Evolutionary conservation across 495 filamentous ascomycete genomes (phyloP).

Genomic region (Neurospora tetraspora): DNA sequence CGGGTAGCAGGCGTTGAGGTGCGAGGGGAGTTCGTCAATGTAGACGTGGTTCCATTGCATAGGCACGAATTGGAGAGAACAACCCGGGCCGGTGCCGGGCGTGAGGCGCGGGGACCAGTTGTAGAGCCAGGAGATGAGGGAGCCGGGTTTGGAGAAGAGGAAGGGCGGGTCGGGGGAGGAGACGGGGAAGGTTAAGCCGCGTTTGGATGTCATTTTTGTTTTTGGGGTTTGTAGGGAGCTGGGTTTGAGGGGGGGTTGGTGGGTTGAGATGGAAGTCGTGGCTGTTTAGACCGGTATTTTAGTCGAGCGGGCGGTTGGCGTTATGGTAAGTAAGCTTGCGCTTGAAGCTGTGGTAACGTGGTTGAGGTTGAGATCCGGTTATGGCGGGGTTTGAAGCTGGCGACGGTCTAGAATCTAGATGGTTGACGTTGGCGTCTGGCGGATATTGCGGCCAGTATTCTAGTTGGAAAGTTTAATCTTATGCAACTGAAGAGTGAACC

Average conservation of each 20-base stretch:
- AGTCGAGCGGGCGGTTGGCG: too few relatives aligned
- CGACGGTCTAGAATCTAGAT: too few relatives aligned
- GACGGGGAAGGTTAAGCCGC: conserved; percentile 15
- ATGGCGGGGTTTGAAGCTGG: too few relatives aligned
- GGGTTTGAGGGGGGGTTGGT: not conserved
- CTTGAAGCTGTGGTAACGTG: too few relatives aligned
- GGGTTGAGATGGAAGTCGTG: too few relatives aligned
- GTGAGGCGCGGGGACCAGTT: conserved; percentile 18
- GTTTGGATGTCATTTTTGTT: conserved; percentile 6
- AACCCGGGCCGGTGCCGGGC: not conserved
- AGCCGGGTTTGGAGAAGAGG: conserved; percentile 14
- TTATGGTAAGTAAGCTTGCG: too few relatives aligned
- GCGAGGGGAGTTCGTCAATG: conserved; percentile 6
- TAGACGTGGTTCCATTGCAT: conserved; percentile 23
- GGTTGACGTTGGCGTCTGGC: too few relatives aligned
- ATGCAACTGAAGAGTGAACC: too few relatives aligned
- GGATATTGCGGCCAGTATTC: too few relatives aligned
- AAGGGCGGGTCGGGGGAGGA: conserved; percentile 8
- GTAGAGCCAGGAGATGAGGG: conserved; percentile 15
- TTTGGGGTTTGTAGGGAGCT: too few relatives aligned
- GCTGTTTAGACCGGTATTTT: too few relatives aligned
- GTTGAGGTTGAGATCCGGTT: not conserved
- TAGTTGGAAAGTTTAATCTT: too few relatives aligned
- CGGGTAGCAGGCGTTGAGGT: not conserved
- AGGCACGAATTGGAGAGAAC: conserved; percentile 10